Evolutionary conservation across 257 asterid genomes (phyloP), one percentile per base, ranked within the genome.

Genomic region (Penstemon eatonii): DNA sequence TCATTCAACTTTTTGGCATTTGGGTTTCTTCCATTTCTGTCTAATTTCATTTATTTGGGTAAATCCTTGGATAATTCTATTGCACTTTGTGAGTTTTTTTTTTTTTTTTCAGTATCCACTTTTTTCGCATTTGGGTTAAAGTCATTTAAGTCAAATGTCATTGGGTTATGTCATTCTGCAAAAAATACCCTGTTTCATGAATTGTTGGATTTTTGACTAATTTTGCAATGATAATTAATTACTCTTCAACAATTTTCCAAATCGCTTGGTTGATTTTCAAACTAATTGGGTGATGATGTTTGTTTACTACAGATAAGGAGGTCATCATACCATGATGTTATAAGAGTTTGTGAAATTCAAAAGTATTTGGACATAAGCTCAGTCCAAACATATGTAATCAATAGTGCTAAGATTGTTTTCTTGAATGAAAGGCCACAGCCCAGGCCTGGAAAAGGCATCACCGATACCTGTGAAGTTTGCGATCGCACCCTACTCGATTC

Each of bases 271-370:
- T 25, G 33, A 25, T 1, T 25, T 25, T 25, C 2, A 25, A 1
- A 25, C 2, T 25, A 25, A 25, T 25, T 25, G 33, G 33, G 33
- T 25, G 2, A 25, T 25, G 33, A 1, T 25, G 33, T 52, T 46
- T 38, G 49, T 10, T 66, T 33, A 43, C 18, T 58, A 43, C 86
- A 91, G 97, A 88, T 91, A 79, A 75, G 96, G 85, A 81, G 97
- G 74, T 91, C 96, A n/a, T 91, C 96, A 0, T 91, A 91, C 87
- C 97, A 91, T 68, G 96, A 91, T 79, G 97, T 88, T 53, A 85
- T 91, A 3, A 75, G 96, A 68, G 96, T 91, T 33, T 80, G 80
- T 8, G 97, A 90, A 71, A 90, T 90, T 39, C 96, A 90, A 55
- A 90, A 86, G 80, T 85, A 73, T 67, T 40, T 88, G 79, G 97